Evolutionary conservation across 371 early-diverging fungal genomes (phyloP).

Genomic region (Mortierella sp.): DNA sequence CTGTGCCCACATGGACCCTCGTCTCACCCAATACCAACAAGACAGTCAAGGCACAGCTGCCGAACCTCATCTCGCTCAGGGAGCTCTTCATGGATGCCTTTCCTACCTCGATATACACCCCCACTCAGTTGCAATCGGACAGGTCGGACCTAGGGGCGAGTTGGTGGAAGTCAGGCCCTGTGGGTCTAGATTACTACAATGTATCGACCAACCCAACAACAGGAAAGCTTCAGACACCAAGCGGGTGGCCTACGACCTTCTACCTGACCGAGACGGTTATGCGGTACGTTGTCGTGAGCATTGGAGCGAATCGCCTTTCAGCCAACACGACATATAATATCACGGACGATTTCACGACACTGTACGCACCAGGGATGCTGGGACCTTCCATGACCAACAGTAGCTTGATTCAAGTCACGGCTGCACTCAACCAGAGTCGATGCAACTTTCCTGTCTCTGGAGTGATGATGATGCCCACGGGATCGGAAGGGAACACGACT

Average conservation of each 20-base stretch:
- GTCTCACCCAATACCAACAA: constrained; percentile 44
- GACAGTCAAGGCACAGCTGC: constrained; percentile 25
- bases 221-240: constrained; percentile 10
- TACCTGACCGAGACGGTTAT: constrained; percentile 24
- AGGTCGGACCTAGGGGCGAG: constrained; percentile 18
- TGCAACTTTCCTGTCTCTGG: constrained; percentile 33
- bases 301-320: constrained; percentile 28
- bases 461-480: constrained; percentile 38
- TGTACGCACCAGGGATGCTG: constrained; percentile 16
- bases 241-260: constrained; percentile 47
- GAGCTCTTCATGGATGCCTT: constrained; percentile 33
- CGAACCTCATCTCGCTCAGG: constrained; percentile 28
- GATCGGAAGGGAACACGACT: constrained; percentile 12
- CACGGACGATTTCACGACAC: constrained; percentile 34
- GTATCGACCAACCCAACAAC: constrained; percentile 23
- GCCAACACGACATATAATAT: constrained; percentile 40
- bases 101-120: constrained; percentile 33
- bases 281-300: constrained; percentile 24
- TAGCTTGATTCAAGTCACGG: constrained; percentile 16
- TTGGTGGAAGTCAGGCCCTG: constrained; percentile 36
- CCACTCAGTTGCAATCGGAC: constrained; percentile 19
- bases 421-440: constrained; percentile 1
- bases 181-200: constrained; percentile 49
- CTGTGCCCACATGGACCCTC: constrained; percentile 3
- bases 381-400: constrained; percentile 35